Evolutionary conservation across 768 basidiomycete genomes (phyloP).

Genomic region (Coprinellus micaceus): DNA sequence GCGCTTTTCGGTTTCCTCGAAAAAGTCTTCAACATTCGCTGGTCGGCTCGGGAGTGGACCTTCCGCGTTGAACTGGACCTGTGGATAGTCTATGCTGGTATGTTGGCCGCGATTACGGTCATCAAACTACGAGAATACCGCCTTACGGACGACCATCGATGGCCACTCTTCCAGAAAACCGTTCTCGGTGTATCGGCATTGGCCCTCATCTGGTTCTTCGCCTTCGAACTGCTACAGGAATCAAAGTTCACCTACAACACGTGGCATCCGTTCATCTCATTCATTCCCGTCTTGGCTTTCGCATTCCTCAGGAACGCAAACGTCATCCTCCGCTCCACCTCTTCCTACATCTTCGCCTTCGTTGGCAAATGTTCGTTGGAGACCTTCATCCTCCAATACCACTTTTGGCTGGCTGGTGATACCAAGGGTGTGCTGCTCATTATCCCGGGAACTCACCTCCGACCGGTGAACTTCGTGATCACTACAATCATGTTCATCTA

Average conservation of each 20-base stretch:
- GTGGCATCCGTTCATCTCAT: slow-evolving; percentile 82
- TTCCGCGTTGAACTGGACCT: slow-evolving; percentile 89
- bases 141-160: slow-evolving; percentile 65
- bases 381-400: slow-evolving; percentile 89
- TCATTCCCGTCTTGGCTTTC: slow-evolving; percentile 77
- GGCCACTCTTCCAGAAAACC: slow-evolving; percentile 51
- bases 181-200: slow-evolving; percentile 49
- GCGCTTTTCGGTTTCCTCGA: slow-evolving; percentile 59
- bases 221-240: slow-evolving; percentile 71
- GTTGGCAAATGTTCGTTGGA: slow-evolving; percentile 87
- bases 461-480: slow-evolving; percentile 74
- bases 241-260: slow-evolving; percentile 83
- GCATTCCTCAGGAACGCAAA: slow-evolving; percentile 74
- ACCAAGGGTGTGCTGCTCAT: slow-evolving; percentile 79
- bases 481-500: slow-evolving; percentile 79
- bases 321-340: slow-evolving; percentile 62
- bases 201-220: slow-evolving; percentile 72
- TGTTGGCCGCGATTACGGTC: slow-evolving; percentile 69
- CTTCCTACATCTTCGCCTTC: slow-evolving; percentile 70
- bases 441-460: slow-evolving; percentile 68
- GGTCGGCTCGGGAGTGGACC: slow-evolving; percentile 84
- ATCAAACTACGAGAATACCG: slow-evolving; percentile 74
- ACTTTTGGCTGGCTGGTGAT: slow-evolving; percentile 81
- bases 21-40: slow-evolving; percentile 67
- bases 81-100: slow-evolving; percentile 85